Evolutionary conservation across 345 rosid genomes (phyloP), one percentile per base, ranked within the genome.

Genomic region (Punica granatum): DNA sequence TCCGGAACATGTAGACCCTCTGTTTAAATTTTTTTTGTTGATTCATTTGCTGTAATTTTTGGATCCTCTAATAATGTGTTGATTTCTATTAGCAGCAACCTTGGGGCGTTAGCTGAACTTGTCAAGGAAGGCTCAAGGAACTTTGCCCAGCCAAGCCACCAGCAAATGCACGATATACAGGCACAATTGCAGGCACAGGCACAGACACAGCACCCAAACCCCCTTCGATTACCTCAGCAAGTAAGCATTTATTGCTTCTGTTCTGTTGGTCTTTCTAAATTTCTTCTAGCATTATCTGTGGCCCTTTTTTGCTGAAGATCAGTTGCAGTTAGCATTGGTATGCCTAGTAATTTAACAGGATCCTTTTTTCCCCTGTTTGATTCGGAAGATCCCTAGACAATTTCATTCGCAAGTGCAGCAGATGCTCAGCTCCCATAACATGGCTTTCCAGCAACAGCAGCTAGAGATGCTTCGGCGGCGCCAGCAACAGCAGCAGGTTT

Each of bases 341-440:
- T n/a, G 34, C 18, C 34, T 11, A 9, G 14, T 56, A 26, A 28
- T 30, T 33, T 56, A 9, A 56, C 33, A 13, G 25, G 10, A 30
- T 30, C 5, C 7, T 13, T 56, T 56, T 30, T 30, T 70, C 46
- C 44, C 43, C 31, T 70, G 31, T 66, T 26, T 66, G 75, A 69
- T 73, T 70, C 66, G 79, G 46, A 87, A 87, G 90, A 81, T 93
- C 7, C 74, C 82, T 32, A 79, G 96, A 65, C 96, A 86, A 77
- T 74, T 81, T 85, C 85, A 75, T 78, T 84, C 86, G 35, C 98
- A 88, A 75, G 80, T 90, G 88, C 92, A 86, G 75, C 96, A 84
- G 72, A 80, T 92, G 90, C 67, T 79, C 62, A 78, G 69, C 75
- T 67, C 92, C 31, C 96, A 75, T 60, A 71, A 64, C 68, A 71